Evolutionary conservation across 164 flowering plant species (phyloP).

Genomic region (Aristolochia fimbriata): DNA sequence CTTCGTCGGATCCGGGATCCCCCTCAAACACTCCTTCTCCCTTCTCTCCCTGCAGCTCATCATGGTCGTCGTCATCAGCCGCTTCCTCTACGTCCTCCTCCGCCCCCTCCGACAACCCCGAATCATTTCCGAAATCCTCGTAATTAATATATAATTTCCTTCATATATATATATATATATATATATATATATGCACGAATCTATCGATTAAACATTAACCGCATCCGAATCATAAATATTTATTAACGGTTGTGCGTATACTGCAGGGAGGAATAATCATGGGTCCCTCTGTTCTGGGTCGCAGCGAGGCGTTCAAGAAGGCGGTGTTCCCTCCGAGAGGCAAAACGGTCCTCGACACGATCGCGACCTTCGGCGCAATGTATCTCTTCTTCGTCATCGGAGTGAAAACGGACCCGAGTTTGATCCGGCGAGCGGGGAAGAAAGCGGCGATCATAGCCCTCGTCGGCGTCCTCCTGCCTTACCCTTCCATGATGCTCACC

Average conservation of each 20-base stretch:
- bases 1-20: not conserved
- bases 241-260: too few relatives aligned
- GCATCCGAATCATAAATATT: too few relatives aligned
- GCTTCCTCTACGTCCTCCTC: not conserved
- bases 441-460: constrained; percentile 16
- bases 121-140: constrained; percentile 9
- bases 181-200: too few relatives aligned
- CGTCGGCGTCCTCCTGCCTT: constrained; percentile 3
- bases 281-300: constrained; percentile 12
- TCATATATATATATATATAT: too few relatives aligned
- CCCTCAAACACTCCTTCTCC: constrained; percentile 4
- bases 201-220: too few relatives aligned
- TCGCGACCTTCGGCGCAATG: constrained; percentile 15
- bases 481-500: not conserved
- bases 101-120: constrained; percentile 6
- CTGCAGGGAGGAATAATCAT: constrained; percentile 13
- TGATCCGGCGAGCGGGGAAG: constrained; percentile 12
- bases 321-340: constrained; percentile 15
- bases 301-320: not conserved
- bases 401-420: constrained; percentile 12
- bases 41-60: constrained; percentile 8
- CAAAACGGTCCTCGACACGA: constrained; percentile 10
- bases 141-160: too few relatives aligned
- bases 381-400: constrained; percentile 21
- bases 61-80: constrained; percentile 1